Percentiles rank a stretch among this genome's conserved stretches.
These are phyloP conservation scores for Plantago ovata DNA, from an alignment of 257 asterid species.

Conservation along the genomic window DNA sequence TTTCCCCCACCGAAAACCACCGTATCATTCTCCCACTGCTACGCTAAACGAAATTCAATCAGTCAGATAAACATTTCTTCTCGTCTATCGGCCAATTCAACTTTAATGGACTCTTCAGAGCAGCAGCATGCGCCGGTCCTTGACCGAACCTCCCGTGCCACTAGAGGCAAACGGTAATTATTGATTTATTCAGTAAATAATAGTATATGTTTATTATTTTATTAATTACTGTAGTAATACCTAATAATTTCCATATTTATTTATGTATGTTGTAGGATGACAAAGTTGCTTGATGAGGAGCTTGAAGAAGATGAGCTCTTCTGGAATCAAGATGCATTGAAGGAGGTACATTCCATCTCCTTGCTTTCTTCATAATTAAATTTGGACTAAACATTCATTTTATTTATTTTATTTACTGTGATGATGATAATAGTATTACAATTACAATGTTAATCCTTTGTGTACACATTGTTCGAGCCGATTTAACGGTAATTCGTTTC, in stretches of 20 bases:
- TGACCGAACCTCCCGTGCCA: constrained; percentile 74
- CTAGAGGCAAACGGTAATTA: constrained; percentile 85
- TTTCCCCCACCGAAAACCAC: too few species aligned
- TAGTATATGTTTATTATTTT: constrained; percentile 2
- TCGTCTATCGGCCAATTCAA: too few species aligned
- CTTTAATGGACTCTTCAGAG: too few species aligned
- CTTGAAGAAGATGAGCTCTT: constrained; percentile 80
- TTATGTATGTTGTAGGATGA: constrained; percentile 54
- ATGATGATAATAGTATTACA: background rate
- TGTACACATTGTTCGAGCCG: background rate
- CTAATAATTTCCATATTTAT: background rate
- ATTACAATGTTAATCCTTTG: background rate
- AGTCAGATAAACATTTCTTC: too few species aligned
- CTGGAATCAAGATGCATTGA: constrained; percentile 97
- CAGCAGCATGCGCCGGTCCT: constrained; percentile 24
- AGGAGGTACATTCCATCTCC: too few species aligned
- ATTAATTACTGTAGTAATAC: constrained; percentile 14
- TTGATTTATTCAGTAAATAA: background rate
- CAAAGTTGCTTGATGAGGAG: constrained; percentile 81
- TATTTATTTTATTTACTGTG: background rate
- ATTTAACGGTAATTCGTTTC: background rate
- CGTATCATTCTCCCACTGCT: too few species aligned
- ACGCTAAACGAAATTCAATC: too few species aligned
- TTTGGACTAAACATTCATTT: too few species aligned
- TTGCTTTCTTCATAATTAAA: too few species aligned